phyloP scores from a whole-genome alignment of 73 alveolate genomes.

The Paramecium primaurelia region DNA sequence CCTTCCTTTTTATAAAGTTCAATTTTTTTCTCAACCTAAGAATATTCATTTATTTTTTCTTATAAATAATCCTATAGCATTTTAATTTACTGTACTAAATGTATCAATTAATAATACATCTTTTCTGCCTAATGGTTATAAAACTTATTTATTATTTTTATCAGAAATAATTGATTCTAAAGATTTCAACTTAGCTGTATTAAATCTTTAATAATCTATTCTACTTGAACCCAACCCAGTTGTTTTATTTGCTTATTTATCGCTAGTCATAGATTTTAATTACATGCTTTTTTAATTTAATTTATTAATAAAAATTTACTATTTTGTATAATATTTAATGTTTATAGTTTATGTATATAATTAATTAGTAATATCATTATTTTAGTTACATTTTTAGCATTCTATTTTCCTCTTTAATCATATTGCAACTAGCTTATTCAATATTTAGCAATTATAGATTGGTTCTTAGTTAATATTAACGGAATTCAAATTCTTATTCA shows the following conservation, averaged over 20 bases:
- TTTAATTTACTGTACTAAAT: background rate
- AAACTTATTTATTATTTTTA: background rate
- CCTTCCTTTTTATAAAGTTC: constrained; percentile 37
- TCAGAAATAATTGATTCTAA: background rate
- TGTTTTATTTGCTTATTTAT: background rate
- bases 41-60: background rate
- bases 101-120: background rate
- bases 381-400: constrained; percentile 6
- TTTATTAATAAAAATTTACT: background rate
- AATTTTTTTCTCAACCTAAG: background rate
- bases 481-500: constrained; percentile 2
- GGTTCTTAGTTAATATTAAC: background rate
- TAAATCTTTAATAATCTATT: background rate
- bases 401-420: constrained; percentile 48
- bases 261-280: background rate
- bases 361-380: background rate
- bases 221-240: constrained; percentile 39
- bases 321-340: background rate
- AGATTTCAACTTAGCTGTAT: constrained; percentile 24
- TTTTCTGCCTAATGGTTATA: background rate
- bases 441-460: background rate
- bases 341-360: background rate
- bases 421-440: constrained; percentile 6
- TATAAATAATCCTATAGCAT: background rate
- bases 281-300: background rate